phyloP scores from a whole-genome alignment of 441 rosid species.

The Arabidopsis hybrid region DNA sequence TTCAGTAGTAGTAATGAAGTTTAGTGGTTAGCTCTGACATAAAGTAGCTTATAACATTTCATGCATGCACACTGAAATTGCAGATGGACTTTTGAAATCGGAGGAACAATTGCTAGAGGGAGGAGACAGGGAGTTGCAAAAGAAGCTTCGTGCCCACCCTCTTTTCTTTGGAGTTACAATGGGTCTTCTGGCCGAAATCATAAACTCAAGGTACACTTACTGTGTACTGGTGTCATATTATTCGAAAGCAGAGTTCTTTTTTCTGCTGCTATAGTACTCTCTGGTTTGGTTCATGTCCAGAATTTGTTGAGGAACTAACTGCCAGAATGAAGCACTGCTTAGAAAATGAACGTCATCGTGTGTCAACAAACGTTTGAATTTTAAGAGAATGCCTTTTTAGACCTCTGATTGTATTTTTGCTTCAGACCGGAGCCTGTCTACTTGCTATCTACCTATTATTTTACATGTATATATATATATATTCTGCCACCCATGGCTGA shows the following conservation, averaged over 20 bases:
- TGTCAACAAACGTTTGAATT: background rate
- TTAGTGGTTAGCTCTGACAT: slow-evolving; percentile 20
- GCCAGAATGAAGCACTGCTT: background rate
- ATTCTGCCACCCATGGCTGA: slow-evolving; percentile 13
- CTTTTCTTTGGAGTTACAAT: slow-evolving; percentile 93
- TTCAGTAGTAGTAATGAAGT: slow-evolving; percentile 10
- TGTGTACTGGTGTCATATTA: slow-evolving; percentile 25
- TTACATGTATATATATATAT: background rate
- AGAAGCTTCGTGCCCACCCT: slow-evolving; percentile 81
- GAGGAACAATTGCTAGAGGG: slow-evolving; percentile 50
- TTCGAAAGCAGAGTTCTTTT: slow-evolving; percentile 27
- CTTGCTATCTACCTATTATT: slow-evolving; percentile 7
- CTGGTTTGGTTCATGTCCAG: slow-evolving; percentile 13
- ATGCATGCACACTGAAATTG: slow-evolving; percentile 45
- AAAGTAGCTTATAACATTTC: slow-evolving; percentile 27
- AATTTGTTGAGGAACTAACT: background rate
- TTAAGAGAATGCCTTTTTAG: slow-evolving; percentile 3
- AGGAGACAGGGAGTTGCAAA: slow-evolving; percentile 54
- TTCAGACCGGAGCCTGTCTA: slow-evolving; percentile 17
- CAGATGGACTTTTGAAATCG: slow-evolving; percentile 60
- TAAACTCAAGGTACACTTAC: slow-evolving; percentile 86
- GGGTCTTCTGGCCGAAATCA: slow-evolving; percentile 97
- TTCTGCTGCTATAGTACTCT: background rate
- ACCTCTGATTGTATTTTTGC: slow-evolving; percentile 18
- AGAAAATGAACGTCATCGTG: background rate